Conservation (phyloP, 2,329 filamentous ascomycete genomes). For the Sporothrix sp. region DNA sequence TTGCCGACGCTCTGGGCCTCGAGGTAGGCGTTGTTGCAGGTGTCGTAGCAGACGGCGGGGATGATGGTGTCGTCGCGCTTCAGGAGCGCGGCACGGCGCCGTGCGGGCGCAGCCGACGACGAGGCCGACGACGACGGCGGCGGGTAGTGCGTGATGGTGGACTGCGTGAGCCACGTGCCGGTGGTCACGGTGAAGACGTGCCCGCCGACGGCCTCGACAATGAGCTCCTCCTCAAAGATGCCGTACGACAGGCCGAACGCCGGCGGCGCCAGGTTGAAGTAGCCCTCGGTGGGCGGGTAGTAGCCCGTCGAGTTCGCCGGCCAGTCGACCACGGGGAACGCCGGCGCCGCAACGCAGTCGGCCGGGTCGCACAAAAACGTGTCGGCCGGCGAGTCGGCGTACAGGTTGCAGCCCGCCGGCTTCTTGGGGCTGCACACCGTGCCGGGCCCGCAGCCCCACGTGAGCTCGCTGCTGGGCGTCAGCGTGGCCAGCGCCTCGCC, state of each 20-base stretch:
- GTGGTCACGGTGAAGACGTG: slow-evolving; percentile 36
- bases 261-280: slow-evolving; percentile 55
- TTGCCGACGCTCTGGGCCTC: slow-evolving; percentile 42
- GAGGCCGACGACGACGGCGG: slow-evolving; percentile 16
- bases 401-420: slow-evolving; percentile 41
- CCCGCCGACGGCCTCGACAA: slow-evolving; percentile 28
- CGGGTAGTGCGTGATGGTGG: slow-evolving; percentile 34
- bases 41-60: slow-evolving; percentile 40
- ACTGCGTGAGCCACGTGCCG: slow-evolving; percentile 46
- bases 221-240: slow-evolving; percentile 43
- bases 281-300: slow-evolving; percentile 44
- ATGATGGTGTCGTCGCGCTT: slow-evolving; percentile 33
- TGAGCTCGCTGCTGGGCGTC: slow-evolving; percentile 31
- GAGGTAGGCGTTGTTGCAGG: slow-evolving; percentile 41
- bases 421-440: slow-evolving; percentile 44
- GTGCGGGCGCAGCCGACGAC: not conserved
- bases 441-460: slow-evolving; percentile 46
- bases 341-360: slow-evolving; percentile 36
- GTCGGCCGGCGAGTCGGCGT: slow-evolving; percentile 35
- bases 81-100: slow-evolving; percentile 18
- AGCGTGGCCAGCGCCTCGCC: slow-evolving; percentile 20
- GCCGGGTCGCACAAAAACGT: slow-evolving; percentile 37
- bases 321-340: slow-evolving; percentile 32
- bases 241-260: slow-evolving; percentile 54
- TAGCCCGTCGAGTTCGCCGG: slow-evolving; percentile 35